phyloP scores from a whole-genome alignment of 2,329 filamentous ascomycete genomes.

The Cladobotryum mycophilum region DNA sequence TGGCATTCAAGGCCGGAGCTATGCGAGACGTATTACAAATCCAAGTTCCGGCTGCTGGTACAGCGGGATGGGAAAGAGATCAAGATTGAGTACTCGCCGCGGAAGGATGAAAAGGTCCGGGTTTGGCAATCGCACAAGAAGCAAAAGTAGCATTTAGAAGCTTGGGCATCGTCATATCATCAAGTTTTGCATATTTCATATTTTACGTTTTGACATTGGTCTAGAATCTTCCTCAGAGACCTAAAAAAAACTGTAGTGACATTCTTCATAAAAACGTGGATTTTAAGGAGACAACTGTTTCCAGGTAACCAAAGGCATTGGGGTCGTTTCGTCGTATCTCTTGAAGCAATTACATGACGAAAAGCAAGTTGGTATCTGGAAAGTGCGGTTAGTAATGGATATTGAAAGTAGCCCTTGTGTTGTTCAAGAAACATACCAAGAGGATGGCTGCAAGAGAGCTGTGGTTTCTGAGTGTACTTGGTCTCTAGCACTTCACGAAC shows the following conservation, averaged over 20 bases:
- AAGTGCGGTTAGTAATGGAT: slow-evolving; percentile 12
- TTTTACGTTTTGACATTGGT: no score
- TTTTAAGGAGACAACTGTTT: no score
- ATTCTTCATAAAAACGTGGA: no score
- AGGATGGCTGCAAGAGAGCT: slow-evolving; percentile 92
- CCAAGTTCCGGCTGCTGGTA: not conserved
- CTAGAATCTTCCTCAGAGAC: no score
- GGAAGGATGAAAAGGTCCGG: not conserved
- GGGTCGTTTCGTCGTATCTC: not conserved
- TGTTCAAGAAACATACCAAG: slow-evolving; percentile 61
- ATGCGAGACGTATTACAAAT: not conserved
- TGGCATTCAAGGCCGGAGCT: slow-evolving; percentile 2
- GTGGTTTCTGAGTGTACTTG: slow-evolving; percentile 91
- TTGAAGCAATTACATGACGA: slow-evolving; percentile 52
- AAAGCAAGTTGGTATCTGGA: slow-evolving; percentile 58
- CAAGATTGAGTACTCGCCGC: slow-evolving; percentile 2
- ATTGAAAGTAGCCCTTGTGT: not conserved
- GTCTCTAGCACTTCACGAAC: slow-evolving; percentile 81
- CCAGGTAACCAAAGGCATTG: not conserved
- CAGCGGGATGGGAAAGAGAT: not conserved
- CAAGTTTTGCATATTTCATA: no score
- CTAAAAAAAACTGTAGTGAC: no score
- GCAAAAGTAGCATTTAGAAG: not conserved
- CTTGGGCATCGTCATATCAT: no score
- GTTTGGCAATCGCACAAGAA: slow-evolving; percentile 5